phyloP scores from a whole-genome alignment of 2,329 filamentous ascomycete genomes.

The Verticillium klebahnii region DNA sequence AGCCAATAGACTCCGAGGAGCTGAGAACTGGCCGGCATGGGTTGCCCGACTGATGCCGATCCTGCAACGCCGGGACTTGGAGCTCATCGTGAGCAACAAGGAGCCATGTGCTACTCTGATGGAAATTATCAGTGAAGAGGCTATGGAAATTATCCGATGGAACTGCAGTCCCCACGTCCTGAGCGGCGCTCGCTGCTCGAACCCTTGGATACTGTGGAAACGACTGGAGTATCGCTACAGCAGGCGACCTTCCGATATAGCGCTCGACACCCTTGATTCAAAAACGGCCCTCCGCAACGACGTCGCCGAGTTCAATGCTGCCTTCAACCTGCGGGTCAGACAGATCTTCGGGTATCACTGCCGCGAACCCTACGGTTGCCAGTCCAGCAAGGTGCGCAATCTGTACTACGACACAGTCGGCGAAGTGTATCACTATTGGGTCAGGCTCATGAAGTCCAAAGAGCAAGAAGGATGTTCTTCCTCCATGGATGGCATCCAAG shows the following conservation, averaged over 20 bases:
- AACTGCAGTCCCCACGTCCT: background rate
- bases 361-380: background rate
- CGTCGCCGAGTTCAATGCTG: background rate
- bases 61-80: background rate
- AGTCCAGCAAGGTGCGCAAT: background rate
- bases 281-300: background rate
- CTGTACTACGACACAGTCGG: background rate
- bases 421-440: background rate
- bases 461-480: background rate
- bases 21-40: background rate
- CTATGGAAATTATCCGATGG: background rate
- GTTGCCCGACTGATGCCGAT: background rate
- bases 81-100: background rate
- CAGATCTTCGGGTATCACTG: background rate
- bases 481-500: background rate
- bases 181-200: background rate
- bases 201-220: background rate
- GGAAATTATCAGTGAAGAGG: background rate
- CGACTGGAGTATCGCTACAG: background rate
- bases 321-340: background rate
- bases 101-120: background rate
- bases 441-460: background rate
- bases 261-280: background rate
- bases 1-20: background rate
- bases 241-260: background rate